Conservation (phyloP, 306 rosid genomes). For the Dalbergia cultrata region DNA sequence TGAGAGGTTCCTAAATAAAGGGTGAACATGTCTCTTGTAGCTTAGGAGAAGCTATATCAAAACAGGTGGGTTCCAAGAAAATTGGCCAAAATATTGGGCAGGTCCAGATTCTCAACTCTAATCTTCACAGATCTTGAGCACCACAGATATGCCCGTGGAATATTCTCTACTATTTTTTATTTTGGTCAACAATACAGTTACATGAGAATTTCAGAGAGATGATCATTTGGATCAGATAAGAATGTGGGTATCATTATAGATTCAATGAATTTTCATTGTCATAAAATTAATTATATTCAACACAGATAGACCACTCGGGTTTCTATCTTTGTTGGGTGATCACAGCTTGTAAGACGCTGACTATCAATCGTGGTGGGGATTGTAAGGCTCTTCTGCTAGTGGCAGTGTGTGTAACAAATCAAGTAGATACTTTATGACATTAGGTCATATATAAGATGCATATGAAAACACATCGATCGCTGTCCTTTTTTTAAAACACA, state of each 20-base stretch:
- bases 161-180: too few relatives aligned
- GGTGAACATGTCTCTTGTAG: too few relatives aligned
- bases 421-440: constrained; percentile 17
- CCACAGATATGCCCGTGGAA: not conserved
- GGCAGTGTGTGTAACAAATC: constrained; percentile 36
- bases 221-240: not conserved
- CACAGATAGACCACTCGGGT: constrained; percentile 17
- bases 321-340: not conserved
- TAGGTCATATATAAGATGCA: not conserved
- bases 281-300: not conserved
- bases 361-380: constrained; percentile 44
- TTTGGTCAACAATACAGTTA: not conserved
- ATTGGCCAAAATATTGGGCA: too few relatives aligned
- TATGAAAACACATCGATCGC: constrained; percentile 1
- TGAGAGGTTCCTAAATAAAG: too few relatives aligned
- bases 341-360: constrained; percentile 21
- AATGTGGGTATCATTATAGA: constrained; percentile 16
- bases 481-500: not conserved
- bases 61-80: too few relatives aligned
- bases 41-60: too few relatives aligned
- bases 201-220: not conserved
- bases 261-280: constrained; percentile 17
- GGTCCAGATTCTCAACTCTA: not conserved
- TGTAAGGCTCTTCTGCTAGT: constrained; percentile 18
- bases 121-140: not conserved